Conservation (phyloP, 257 asterid species). For the Solanum corneliomulleri region DNA sequence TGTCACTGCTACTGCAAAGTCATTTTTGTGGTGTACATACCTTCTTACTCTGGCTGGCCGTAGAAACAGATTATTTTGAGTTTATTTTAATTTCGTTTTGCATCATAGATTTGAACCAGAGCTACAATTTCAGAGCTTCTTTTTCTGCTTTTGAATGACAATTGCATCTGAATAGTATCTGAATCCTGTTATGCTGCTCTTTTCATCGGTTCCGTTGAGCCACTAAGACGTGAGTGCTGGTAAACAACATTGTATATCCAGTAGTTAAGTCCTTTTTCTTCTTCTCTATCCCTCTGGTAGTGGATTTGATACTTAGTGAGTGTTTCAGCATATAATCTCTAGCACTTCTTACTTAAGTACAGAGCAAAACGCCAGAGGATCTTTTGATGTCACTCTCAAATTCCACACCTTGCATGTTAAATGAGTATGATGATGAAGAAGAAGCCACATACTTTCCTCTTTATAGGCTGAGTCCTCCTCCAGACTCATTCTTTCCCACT, state of each 20-base stretch:
- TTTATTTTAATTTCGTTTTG: not conserved
- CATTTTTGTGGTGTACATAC: not conserved
- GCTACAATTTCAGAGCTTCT: not conserved
- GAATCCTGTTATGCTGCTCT: not conserved
- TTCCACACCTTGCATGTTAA: not conserved
- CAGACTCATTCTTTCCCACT: not conserved
- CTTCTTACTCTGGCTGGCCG: not conserved
- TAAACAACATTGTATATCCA: not conserved
- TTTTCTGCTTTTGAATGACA: not conserved
- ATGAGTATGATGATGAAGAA: not conserved
- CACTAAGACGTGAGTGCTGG: not conserved
- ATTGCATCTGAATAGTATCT: not conserved
- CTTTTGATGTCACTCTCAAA: not conserved
- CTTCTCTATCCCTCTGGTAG: not conserved
- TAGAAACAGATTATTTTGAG: not conserved
- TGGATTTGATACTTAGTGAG: not conserved
- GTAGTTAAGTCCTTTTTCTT: not conserved
- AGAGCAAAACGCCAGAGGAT: not conserved
- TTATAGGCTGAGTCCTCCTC: not conserved
- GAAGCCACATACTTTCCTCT: not conserved
- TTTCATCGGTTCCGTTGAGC: not conserved
- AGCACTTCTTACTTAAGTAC: not conserved
- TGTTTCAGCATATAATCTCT: not conserved
- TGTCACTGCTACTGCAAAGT: not conserved
- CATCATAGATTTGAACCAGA: not conserved